Conservation (phyloP, 768 basidiomycete species). For the Leccinellum luteum region DNA sequence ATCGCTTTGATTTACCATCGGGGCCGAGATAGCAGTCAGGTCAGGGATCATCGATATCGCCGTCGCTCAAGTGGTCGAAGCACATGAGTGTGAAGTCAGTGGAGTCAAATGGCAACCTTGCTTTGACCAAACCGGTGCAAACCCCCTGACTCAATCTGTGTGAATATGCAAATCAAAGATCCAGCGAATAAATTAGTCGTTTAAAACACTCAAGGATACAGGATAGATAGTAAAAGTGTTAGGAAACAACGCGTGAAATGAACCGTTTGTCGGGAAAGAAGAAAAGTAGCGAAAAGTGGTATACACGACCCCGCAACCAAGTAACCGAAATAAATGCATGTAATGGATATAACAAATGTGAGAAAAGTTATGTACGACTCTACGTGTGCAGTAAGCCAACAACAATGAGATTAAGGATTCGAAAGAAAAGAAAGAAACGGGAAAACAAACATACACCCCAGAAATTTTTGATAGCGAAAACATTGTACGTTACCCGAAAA, state of each 20-base stretch:
- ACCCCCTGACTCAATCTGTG: neutral
- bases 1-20: constrained; percentile 82
- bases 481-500: constrained; percentile 11
- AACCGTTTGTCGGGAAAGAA: neutral
- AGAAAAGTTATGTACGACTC: constrained; percentile 1
- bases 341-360: constrained; percentile 22
- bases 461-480: constrained; percentile 7
- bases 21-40: constrained; percentile 53
- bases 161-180: neutral
- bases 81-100: too few relatives aligned
- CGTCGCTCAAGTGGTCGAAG: neutral
- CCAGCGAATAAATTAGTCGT: constrained; percentile 17
- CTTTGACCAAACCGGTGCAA: neutral
- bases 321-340: constrained; percentile 14
- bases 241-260: constrained; percentile 1
- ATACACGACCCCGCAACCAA: constrained; percentile 16
- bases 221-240: constrained; percentile 4
- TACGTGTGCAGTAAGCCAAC: constrained; percentile 12
- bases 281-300: constrained; percentile 12
- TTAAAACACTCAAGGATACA: constrained; percentile 16
- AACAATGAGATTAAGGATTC: neutral
- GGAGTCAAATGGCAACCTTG: too few relatives aligned
- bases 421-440: neutral
- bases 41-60: constrained; percentile 18
- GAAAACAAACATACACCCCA: constrained; percentile 5